Evolutionary conservation across 139 green algal species (phyloP).

Genomic region (Chlorella sp.): DNA sequence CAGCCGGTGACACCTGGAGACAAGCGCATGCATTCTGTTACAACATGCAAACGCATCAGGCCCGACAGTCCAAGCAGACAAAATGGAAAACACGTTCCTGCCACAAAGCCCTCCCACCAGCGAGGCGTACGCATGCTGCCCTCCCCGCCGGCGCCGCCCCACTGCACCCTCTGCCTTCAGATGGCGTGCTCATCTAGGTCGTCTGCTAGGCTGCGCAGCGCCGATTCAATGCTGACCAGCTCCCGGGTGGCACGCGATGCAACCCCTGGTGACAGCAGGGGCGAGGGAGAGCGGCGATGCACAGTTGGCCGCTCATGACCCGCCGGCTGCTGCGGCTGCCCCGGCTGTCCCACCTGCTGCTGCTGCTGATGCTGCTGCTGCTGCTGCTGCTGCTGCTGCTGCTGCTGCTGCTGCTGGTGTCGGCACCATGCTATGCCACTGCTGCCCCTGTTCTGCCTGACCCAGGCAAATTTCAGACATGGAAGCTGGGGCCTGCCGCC

Average conservation of each 20-base stretch:
- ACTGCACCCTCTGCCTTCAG: not conserved
- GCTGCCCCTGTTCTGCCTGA: not conserved
- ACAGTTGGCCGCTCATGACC: not conserved
- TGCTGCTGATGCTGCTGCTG: not conserved
- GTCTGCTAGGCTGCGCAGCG: not conserved
- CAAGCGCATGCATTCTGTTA: too few species aligned
- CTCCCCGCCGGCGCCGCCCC: too few species aligned
- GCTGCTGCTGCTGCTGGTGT: not conserved
- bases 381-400: not conserved
- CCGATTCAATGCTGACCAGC: constrained; percentile 8
- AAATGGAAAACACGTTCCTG: too few species aligned
- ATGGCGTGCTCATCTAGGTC: not conserved
- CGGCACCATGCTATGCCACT: not conserved
- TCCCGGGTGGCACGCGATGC: not conserved
- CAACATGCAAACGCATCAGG: too few species aligned
- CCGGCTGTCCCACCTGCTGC: not conserved
- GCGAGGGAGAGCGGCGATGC: not conserved
- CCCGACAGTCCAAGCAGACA: too few species aligned
- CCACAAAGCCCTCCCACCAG: too few species aligned
- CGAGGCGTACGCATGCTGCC: too few species aligned
- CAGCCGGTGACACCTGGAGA: too few species aligned
- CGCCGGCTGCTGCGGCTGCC: not conserved
- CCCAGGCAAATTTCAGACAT: not conserved
- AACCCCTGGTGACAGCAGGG: not conserved
- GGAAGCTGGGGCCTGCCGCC: too few species aligned